Evolutionary conservation across 768 basidiomycete species (phyloP).

Genomic region (Tylopilus vinaceipallidus): DNA sequence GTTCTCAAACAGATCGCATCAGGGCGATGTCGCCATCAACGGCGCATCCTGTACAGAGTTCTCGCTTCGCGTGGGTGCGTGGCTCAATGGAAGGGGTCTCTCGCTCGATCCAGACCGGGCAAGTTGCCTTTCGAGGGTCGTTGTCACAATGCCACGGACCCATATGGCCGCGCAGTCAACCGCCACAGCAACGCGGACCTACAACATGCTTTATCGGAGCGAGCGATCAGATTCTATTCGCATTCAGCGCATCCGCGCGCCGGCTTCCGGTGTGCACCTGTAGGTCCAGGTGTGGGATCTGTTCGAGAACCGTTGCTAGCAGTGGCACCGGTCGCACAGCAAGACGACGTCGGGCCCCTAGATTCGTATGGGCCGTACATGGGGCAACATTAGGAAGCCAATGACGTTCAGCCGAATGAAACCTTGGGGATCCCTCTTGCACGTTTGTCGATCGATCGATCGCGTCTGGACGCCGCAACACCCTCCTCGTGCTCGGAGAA

Average conservation of each 20-base stretch:
- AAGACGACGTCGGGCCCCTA: too few relatives aligned
- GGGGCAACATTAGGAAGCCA: neutral
- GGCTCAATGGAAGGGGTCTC: neutral
- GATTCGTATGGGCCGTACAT: too few relatives aligned
- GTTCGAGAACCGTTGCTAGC: neutral
- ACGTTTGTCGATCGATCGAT: neutral
- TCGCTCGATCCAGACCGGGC: neutral
- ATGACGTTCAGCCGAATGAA: neutral
- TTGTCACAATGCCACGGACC: too few relatives aligned
- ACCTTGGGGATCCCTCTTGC: too few relatives aligned
- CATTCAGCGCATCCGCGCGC: conserved; percentile 7
- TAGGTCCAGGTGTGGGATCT: neutral
- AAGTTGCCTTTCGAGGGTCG: conserved; percentile 2
- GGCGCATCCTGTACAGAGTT: conserved; percentile 9
- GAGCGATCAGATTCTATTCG: neutral
- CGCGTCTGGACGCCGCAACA: too few relatives aligned
- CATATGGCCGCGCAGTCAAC: too few relatives aligned
- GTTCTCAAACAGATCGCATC: conserved; percentile 20
- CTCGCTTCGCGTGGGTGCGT: conserved; percentile 5
- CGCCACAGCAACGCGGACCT: conserved; percentile 21
- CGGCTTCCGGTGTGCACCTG: neutral
- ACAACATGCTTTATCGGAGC: conserved; percentile 13
- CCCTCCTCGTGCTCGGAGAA: too few relatives aligned
- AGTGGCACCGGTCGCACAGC: conserved; percentile 14
- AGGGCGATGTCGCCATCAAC: neutral